Evolutionary conservation across 116 monocot genomes (phyloP).

Genomic region (Iris pallida): DNA sequence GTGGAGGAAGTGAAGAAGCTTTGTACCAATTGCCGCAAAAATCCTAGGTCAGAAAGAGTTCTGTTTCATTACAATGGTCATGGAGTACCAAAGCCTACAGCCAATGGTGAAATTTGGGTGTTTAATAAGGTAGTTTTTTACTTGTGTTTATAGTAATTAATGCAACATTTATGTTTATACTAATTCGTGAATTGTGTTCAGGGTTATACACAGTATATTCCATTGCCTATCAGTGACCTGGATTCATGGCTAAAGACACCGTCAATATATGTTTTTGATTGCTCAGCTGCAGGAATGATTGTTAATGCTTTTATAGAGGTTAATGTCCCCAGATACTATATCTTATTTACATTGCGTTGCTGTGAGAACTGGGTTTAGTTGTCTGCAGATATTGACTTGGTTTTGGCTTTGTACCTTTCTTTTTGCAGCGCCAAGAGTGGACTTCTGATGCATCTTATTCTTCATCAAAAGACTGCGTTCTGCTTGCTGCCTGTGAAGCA

Average conservation of each 20-base stretch:
- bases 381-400: background rate
- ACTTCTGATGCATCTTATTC: constrained; percentile 46
- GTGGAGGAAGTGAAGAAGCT: constrained; percentile 97
- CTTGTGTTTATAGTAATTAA: background rate
- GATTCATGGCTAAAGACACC: constrained; percentile 96
- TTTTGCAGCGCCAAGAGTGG: constrained; percentile 44
- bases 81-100: constrained; percentile 92
- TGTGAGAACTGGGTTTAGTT: background rate
- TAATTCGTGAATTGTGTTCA: constrained; percentile 19
- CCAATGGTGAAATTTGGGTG: constrained; percentile 98
- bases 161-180: background rate
- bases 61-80: constrained; percentile 99
- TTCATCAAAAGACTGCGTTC: constrained; percentile 72
- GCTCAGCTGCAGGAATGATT: constrained; percentile 89
- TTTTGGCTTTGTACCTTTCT: constrained; percentile 7
- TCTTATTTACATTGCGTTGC: background rate
- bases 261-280: constrained; percentile 98
- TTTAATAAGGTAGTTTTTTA: constrained; percentile 73
- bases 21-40: constrained; percentile 78
- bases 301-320: constrained; percentile 85
- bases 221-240: constrained; percentile 81
- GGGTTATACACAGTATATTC: constrained; percentile 98
- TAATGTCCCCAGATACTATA: background rate
- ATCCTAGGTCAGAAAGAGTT: constrained; percentile 88
- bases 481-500: constrained; percentile 92